Evolutionary conservation across 352 stramenopile species (phyloP).

Genomic region (Globisporangium solare): DNA sequence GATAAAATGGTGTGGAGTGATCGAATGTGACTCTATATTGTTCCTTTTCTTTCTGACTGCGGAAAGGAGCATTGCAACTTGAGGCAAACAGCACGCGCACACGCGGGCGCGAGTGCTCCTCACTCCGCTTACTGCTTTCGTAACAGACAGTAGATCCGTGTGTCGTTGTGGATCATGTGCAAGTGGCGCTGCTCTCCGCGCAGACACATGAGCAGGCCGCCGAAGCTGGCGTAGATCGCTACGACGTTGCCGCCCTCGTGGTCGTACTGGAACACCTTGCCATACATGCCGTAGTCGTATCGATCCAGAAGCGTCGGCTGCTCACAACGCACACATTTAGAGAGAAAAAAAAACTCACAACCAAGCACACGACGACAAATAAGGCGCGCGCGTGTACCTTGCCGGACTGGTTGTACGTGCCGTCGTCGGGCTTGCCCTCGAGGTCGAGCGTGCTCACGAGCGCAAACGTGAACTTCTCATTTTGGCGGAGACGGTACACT

Average conservation of each 20-base stretch:
- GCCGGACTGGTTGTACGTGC: conserved; percentile 89
- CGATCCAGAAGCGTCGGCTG: conserved; percentile 92
- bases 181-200: conserved; percentile 96
- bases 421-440: conserved; percentile 95
- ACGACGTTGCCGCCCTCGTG: conserved; percentile 93
- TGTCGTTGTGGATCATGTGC: conserved; percentile 96
- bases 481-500: conserved; percentile 94
- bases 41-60: background rate
- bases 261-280: conserved; percentile 96
- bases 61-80: background rate
- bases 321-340: background rate
- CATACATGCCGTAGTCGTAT: conserved; percentile 99
- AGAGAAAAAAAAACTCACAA: too few species aligned
- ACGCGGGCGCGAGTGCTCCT: background rate
- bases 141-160: conserved; percentile 92
- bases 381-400: conserved; percentile 46
- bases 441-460: conserved; percentile 95
- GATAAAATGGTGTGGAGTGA: conserved; percentile 6
- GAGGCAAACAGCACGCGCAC: background rate
- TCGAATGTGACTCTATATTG: conserved; percentile 15
- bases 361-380: background rate
- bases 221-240: conserved; percentile 94
- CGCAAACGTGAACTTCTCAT: conserved; percentile 96
- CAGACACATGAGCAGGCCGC: conserved; percentile 96
- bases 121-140: conserved; percentile 67